Percentiles rank a stretch among this genome's conserved stretches.
phyloP scores from a whole-genome alignment of 2,329 filamentous ascomycete species.

The Tricladium varicosporioides region DNA sequence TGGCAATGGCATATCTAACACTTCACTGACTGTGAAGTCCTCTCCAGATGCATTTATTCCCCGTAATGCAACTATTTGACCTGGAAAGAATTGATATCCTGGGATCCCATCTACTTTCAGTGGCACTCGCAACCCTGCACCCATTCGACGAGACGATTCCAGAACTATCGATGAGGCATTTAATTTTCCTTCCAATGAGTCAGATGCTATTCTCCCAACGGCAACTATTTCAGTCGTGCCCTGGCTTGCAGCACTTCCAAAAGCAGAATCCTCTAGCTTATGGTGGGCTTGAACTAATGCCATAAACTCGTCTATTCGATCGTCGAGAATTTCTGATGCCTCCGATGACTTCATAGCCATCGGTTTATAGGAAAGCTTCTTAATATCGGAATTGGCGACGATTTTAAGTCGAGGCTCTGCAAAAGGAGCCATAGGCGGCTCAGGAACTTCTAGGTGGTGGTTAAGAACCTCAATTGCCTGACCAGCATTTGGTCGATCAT shows the following conservation, averaged over 20 bases:
- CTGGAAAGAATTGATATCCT: slow-evolving; percentile 84
- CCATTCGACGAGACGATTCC: slow-evolving; percentile 81
- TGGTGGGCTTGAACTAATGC: slow-evolving; percentile 72
- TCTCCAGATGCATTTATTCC: slow-evolving; percentile 86
- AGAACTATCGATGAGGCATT: slow-evolving; percentile 83
- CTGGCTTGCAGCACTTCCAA: slow-evolving; percentile 83
- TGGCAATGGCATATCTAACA: slow-evolving; percentile 73
- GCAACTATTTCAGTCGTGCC: slow-evolving; percentile 85
- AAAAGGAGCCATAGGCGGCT: slow-evolving; percentile 69
- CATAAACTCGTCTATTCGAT: slow-evolving; percentile 88
- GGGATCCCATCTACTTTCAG: slow-evolving; percentile 70
- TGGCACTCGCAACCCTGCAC: slow-evolving; percentile 78
- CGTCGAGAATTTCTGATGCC: slow-evolving; percentile 88
- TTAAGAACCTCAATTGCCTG: slow-evolving; percentile 84
- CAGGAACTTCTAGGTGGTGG: slow-evolving; percentile 63
- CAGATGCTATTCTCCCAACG: slow-evolving; percentile 87
- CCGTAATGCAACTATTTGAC: slow-evolving; percentile 84
- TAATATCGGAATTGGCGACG: slow-evolving; percentile 81
- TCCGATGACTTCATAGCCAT: slow-evolving; percentile 94
- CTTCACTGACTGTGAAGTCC: slow-evolving; percentile 76
- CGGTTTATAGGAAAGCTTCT: slow-evolving; percentile 88
- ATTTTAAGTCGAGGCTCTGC: slow-evolving; percentile 78
- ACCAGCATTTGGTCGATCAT: slow-evolving; percentile 74
- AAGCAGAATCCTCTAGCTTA: slow-evolving; percentile 72
- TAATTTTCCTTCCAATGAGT: slow-evolving; percentile 80